Conservation (phyloP, 1,139 yeast species). For the Sugiyamaella pinicola region DNA sequence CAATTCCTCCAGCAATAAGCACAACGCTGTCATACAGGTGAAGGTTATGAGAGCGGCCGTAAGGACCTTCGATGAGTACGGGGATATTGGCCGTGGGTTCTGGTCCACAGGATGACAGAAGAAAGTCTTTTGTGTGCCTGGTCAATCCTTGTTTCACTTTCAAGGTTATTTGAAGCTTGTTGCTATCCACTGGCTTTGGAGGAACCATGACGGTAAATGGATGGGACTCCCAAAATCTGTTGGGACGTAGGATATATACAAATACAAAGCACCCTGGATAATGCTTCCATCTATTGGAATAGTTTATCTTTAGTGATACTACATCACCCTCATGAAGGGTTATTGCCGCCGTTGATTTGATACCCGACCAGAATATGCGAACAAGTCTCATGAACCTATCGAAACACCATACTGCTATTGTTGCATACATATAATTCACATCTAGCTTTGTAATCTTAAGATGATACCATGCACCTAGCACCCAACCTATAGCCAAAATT, state of each 20-base stretch:
- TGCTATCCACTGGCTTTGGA: conserved; percentile 26
- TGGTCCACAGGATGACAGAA: conserved; percentile 7
- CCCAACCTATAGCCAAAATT: conserved; percentile 55
- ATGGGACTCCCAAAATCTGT: conserved; percentile 60
- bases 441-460: conserved; percentile 30
- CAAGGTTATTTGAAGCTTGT: conserved; percentile 38
- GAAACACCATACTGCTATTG: conserved; percentile 46
- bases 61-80: conserved; percentile 58
- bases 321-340: conserved; percentile 35
- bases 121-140: conserved; percentile 33
- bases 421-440: conserved; percentile 32
- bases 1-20: conserved; percentile 66
- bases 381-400: conserved; percentile 45
- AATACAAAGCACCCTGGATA: conserved; percentile 63
- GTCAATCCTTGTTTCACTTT: conserved; percentile 36
- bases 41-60: conserved; percentile 54
- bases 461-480: conserved; percentile 67
- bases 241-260: conserved; percentile 50
- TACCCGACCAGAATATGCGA: conserved; percentile 47
- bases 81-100: conserved; percentile 21
- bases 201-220: conserved; percentile 60
- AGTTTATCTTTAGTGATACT: conserved; percentile 36
- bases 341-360: conserved; percentile 46
- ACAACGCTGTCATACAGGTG: conserved; percentile 54
- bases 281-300: conserved; percentile 45